Percentiles rank a stretch among this genome's conserved stretches.
These are phyloP conservation scores for Botryotinia narcissicola DNA, from an alignment of 2,329 filamentous ascomycete genomes.

Conservation along the genomic window DNA sequence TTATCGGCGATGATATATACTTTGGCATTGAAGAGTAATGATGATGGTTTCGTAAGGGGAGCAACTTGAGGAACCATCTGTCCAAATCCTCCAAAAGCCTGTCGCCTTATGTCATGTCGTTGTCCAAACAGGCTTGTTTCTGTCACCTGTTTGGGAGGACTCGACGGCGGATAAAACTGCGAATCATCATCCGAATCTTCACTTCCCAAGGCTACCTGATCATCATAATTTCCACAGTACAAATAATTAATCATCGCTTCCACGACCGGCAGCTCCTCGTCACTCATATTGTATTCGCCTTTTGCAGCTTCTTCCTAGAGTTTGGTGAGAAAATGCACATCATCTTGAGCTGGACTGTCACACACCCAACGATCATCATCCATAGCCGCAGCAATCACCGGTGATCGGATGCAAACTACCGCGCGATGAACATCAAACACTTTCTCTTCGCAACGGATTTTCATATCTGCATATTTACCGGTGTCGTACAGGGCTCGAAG, in stretches of 20 bases:
- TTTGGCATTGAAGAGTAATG: slow-evolving; percentile 23
- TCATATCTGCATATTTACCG: slow-evolving; percentile 28
- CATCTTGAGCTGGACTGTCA: neutral
- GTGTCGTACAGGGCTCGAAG: slow-evolving; percentile 15
- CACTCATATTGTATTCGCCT: slow-evolving; percentile 51
- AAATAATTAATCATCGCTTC: slow-evolving; percentile 76
- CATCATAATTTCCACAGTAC: slow-evolving; percentile 46
- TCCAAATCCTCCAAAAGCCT: neutral
- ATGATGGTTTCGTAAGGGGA: neutral
- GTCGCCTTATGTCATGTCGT: neutral
- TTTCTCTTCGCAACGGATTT: slow-evolving; percentile 24
- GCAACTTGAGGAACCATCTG: neutral
- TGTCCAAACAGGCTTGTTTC: neutral
- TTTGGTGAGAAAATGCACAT: neutral
- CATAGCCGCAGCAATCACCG: slow-evolving; percentile 25
- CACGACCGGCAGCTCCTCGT: slow-evolving; percentile 67
- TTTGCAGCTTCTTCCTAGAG: slow-evolving; percentile 8
- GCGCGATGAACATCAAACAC: slow-evolving; percentile 26
- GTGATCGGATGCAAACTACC: slow-evolving; percentile 29
- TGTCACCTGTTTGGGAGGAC: neutral
- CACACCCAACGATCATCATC: slow-evolving; percentile 26
- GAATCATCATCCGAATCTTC: neutral
- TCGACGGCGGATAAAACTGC: neutral
- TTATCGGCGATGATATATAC: slow-evolving; percentile 30
- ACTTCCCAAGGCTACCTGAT: neutral